Conservation (phyloP, 2,329 filamentous ascomycete genomes). For the Cryphonectria naterciae region DNA sequence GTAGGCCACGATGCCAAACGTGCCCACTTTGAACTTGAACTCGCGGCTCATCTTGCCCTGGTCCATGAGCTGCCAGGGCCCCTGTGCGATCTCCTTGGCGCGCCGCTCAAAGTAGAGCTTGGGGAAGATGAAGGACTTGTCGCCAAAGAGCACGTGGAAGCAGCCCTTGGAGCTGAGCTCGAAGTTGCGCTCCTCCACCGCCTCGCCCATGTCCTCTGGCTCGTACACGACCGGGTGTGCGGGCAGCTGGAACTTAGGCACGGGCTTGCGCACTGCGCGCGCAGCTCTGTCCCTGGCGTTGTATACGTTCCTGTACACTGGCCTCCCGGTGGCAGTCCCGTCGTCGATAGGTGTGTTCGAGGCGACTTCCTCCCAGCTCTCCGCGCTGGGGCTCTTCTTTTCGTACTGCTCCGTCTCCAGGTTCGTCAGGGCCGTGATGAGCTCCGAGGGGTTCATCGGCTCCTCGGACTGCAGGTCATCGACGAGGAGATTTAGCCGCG, state of each 20-base stretch:
- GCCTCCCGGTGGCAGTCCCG: constrained; percentile 50
- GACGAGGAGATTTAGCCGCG: constrained; percentile 82
- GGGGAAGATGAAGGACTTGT: constrained; percentile 93
- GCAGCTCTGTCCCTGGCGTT: constrained; percentile 42
- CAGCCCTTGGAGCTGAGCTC: constrained; percentile 91
- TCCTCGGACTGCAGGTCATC: constrained; percentile 77
- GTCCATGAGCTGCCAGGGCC: constrained; percentile 78
- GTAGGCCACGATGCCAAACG: constrained; percentile 66
- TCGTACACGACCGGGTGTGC: constrained; percentile 80
- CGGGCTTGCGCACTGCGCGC: constrained; percentile 42
- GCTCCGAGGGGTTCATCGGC: constrained; percentile 68
- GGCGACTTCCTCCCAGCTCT: constrained; percentile 89
- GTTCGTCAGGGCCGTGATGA: constrained; percentile 73
- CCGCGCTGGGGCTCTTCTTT: constrained; percentile 71
- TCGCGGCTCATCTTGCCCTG: constrained; percentile 73
- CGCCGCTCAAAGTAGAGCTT: constrained; percentile 83
- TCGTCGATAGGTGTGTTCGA: constrained; percentile 63
- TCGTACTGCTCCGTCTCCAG: constrained; percentile 69
- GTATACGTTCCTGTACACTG: constrained; percentile 42
- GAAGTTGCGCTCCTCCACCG: constrained; percentile 79
- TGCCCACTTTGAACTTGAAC: constrained; percentile 78
- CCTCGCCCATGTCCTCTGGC: constrained; percentile 77
- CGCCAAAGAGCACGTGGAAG: constrained; percentile 95
- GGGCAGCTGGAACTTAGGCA: constrained; percentile 80
- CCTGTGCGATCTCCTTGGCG: constrained; percentile 80